Conservation (phyloP, 192 early-diverging fungal genomes). For the Backusella australiensis region DNA sequence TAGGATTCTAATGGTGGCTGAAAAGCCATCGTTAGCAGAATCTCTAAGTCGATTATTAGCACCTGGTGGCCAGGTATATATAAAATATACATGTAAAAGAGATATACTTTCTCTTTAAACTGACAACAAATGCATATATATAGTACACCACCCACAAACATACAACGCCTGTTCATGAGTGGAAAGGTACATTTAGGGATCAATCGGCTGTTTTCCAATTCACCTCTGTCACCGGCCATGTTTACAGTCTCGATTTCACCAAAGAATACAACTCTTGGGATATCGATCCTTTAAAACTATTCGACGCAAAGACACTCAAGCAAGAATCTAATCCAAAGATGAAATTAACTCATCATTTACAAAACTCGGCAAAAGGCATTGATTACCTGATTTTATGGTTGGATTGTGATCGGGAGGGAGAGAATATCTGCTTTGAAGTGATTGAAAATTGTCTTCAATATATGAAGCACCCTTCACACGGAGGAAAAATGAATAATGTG, state of each 20-base stretch:
- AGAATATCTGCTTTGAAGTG: constrained; percentile 55
- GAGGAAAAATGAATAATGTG: constrained; percentile 30
- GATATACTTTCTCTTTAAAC: neutral
- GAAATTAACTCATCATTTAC: constrained; percentile 40
- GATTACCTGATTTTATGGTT: constrained; percentile 51
- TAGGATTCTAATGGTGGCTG: constrained; percentile 31
- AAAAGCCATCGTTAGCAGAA: constrained; percentile 46
- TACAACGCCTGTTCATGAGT: constrained; percentile 37
- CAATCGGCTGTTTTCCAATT: constrained; percentile 30
- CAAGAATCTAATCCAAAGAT: constrained; percentile 49
- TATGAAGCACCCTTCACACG: constrained; percentile 31
- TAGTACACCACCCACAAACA: constrained; percentile 24
- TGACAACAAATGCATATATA: neutral
- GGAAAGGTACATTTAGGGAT: constrained; percentile 21
- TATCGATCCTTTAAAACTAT: constrained; percentile 43
- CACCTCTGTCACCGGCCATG: constrained; percentile 42
- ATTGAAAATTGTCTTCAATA: constrained; percentile 34
- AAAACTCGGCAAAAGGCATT: constrained; percentile 42
- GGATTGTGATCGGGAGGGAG: constrained; percentile 55
- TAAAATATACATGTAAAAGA: neutral
- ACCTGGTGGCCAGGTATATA: constrained; percentile 32
- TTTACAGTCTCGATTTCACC: constrained; percentile 44
- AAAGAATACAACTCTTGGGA: constrained; percentile 45
- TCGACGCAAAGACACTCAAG: constrained; percentile 41
- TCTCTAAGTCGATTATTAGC: constrained; percentile 37